These are phyloP conservation scores for Citrullus colocynthis DNA, from an alignment of 306 rosid genomes.

Conservation along the genomic window DNA sequence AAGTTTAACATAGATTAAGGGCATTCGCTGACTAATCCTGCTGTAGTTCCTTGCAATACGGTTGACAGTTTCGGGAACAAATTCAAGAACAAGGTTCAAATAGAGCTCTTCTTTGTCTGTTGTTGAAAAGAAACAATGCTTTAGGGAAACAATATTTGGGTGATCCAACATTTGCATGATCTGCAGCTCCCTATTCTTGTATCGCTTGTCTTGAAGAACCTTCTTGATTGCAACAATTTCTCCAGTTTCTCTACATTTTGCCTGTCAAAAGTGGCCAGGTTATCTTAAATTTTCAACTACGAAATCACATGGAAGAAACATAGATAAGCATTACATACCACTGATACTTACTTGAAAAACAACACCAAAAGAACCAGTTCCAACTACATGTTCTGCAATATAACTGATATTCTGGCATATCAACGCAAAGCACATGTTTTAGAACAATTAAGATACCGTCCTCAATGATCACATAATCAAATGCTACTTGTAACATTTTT, in stretches of 20 bases:
- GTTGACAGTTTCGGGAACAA: slow-evolving; percentile 86
- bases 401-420: slow-evolving; percentile 60
- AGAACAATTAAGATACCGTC: slow-evolving; percentile 2
- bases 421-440: slow-evolving; percentile 11
- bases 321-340: background rate
- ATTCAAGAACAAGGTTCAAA: slow-evolving; percentile 92
- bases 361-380: slow-evolving; percentile 96
- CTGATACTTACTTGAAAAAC: slow-evolving; percentile 64
- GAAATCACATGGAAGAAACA: background rate
- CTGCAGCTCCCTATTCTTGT: slow-evolving; percentile 92
- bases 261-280: slow-evolving; percentile 32
- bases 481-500: background rate
- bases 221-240: slow-evolving; percentile 97
- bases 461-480: background rate
- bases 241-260: slow-evolving; percentile 97
- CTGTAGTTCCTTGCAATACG: slow-evolving; percentile 82
- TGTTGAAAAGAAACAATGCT: slow-evolving; percentile 85
- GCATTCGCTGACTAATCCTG: slow-evolving; percentile 92
- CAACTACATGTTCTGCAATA: slow-evolving; percentile 83
- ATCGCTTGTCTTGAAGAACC: slow-evolving; percentile 98
- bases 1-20: slow-evolving; percentile 84
- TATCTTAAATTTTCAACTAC: background rate
- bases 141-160: slow-evolving; percentile 83
- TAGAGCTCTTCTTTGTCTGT: slow-evolving; percentile 91
- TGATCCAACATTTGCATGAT: slow-evolving; percentile 99